Percentiles rank a stretch among this genome's conserved stretches.
phyloP scores from a whole-genome alignment of 2,329 filamentous ascomycete species.

The Ceratocystis huliohia region DNA sequence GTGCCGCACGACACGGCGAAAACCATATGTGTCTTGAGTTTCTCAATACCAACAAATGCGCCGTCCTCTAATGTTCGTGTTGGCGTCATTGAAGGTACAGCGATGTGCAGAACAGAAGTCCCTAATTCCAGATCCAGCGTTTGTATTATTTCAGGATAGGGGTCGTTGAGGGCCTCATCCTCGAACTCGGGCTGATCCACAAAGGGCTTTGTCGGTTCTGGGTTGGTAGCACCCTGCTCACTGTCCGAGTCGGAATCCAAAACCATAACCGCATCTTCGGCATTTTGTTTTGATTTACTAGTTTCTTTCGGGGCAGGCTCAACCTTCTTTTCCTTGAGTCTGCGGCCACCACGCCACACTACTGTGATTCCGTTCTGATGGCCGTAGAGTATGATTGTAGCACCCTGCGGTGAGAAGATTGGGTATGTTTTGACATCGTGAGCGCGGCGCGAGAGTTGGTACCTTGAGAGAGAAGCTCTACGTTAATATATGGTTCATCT shows the following conservation, averaged over 20 bases:
- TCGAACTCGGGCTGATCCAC: constrained; percentile 49
- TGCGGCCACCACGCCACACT: constrained; percentile 49
- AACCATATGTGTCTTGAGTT: constrained; percentile 45
- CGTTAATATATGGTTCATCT: neutral
- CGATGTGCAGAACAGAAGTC: constrained; percentile 42
- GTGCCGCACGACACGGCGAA: constrained; percentile 49
- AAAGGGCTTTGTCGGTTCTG: constrained; percentile 26
- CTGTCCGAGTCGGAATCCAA: constrained; percentile 44
- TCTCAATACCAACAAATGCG: constrained; percentile 34
- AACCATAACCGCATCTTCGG: constrained; percentile 44
- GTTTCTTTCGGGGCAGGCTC: constrained; percentile 24
- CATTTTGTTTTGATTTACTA: constrained; percentile 39
- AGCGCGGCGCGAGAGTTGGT: constrained; percentile 45
- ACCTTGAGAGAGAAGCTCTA: constrained; percentile 33
- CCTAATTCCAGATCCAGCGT: constrained; percentile 49
- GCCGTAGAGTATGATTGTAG: constrained; percentile 49
- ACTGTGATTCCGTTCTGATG: constrained; percentile 51
- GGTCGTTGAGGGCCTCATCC: constrained; percentile 37
- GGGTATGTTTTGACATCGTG: constrained; percentile 50
- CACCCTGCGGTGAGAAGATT: constrained; percentile 48
- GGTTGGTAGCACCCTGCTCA: constrained; percentile 26
- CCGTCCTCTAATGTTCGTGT: constrained; percentile 37
- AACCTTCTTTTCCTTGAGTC: constrained; percentile 37
- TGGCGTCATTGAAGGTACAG: constrained; percentile 41
- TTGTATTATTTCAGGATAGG: constrained; percentile 45